Evolutionary conservation across 208 protist genomes (phyloP).

Genomic region (Wallacemonas sp.): DNA sequence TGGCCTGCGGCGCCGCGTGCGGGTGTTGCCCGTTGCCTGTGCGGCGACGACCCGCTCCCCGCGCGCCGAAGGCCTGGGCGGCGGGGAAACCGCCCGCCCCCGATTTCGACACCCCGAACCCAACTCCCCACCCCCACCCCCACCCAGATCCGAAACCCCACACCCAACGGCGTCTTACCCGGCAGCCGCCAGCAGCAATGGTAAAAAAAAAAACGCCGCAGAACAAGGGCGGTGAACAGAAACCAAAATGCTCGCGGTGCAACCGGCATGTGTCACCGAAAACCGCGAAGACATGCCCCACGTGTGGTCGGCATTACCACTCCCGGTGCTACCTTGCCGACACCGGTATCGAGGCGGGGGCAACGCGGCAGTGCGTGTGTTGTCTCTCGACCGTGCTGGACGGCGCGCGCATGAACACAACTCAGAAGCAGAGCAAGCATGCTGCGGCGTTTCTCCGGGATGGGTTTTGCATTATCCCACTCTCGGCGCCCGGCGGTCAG

Average conservation of each 20-base stretch:
- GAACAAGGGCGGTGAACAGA: background rate
- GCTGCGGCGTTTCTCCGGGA: slow-evolving; percentile 38
- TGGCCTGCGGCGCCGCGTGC: too few species aligned
- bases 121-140: too few species aligned
- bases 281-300: slow-evolving; percentile 13
- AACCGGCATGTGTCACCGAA: background rate
- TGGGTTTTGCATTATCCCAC: slow-evolving; percentile 51
- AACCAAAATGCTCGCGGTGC: background rate
- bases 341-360: slow-evolving; percentile 20
- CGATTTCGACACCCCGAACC: too few species aligned
- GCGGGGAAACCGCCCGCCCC: too few species aligned
- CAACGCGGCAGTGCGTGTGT: slow-evolving; percentile 25
- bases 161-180: too few species aligned
- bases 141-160: too few species aligned
- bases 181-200: too few species aligned
- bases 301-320: slow-evolving; percentile 31
- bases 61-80: too few species aligned
- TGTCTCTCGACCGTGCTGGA: slow-evolving; percentile 35
- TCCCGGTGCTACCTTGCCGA: slow-evolving; percentile 51
- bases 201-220: too few species aligned
- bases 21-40: too few species aligned
- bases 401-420: background rate
- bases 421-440: slow-evolving; percentile 22
- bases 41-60: too few species aligned
- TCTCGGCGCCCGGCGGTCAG: slow-evolving; percentile 6